These are phyloP conservation scores for Pseudogymnoascus destructans DNA, from an alignment of 2,329 filamentous ascomycete genomes.

Conservation along the genomic window DNA sequence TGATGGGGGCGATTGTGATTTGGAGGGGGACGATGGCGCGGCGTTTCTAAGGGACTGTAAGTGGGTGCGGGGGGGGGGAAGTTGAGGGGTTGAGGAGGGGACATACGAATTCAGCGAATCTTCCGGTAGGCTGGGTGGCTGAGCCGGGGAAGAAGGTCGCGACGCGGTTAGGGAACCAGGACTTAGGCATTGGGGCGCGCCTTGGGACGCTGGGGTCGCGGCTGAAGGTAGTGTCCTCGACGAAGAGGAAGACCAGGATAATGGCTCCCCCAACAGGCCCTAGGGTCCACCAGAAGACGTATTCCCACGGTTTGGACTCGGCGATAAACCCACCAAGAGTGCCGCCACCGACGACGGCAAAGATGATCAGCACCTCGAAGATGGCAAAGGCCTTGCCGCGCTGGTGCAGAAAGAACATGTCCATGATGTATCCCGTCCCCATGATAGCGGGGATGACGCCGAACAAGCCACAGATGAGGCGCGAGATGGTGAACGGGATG, in stretches of 20 bases:
- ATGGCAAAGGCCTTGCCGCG: conserved; percentile 28
- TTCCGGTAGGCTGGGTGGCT: not conserved
- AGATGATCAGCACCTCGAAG: conserved; percentile 26
- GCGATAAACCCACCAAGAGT: conserved; percentile 30
- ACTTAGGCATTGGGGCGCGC: not conserved
- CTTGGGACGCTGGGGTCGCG: not conserved
- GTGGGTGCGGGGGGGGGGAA: not conserved
- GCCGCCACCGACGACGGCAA: conserved; percentile 25
- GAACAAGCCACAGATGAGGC: conserved; percentile 28
- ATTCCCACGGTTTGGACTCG: conserved; percentile 24
- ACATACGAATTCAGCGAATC: not conserved
- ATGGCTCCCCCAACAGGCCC: not conserved
- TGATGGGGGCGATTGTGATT: conserved; percentile 18
- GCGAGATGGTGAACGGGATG: conserved; percentile 26
- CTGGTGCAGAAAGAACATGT: conserved; percentile 32
- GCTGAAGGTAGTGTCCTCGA: conserved; percentile 8
- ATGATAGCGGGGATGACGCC: conserved; percentile 28
- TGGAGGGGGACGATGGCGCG: not conserved
- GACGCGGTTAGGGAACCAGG: not conserved
- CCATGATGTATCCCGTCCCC: conserved; percentile 28
- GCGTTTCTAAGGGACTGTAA: not conserved
- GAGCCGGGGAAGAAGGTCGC: conserved; percentile 3
- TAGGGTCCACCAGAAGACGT: conserved; percentile 30
- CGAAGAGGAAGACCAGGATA: conserved; percentile 3
- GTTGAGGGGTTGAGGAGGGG: not conserved